phyloP scores from a whole-genome alignment of 768 basidiomycete genomes.

The Tephrocybe rancida region DNA sequence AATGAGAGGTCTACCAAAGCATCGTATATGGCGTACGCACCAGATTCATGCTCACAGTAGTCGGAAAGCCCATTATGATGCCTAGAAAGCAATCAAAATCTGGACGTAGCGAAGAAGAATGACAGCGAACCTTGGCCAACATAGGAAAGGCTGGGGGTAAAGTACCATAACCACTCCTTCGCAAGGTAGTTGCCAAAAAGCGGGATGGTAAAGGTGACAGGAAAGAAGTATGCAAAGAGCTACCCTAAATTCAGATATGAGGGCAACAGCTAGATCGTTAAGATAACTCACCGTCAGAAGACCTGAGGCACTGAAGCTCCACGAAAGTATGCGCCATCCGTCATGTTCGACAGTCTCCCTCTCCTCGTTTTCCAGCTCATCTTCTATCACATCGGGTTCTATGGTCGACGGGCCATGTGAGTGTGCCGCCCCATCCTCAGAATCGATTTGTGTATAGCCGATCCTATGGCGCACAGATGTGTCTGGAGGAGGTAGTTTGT shows the following conservation, averaged over 20 bases:
- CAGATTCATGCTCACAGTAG: constrained; percentile 90
- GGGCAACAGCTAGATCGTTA: neutral
- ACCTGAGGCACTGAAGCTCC: constrained; percentile 80
- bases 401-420: constrained; percentile 10
- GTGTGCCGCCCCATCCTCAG: constrained; percentile 30
- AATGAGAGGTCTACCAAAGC: constrained; percentile 1
- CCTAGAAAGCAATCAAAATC: constrained; percentile 40
- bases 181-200: constrained; percentile 85
- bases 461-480: constrained; percentile 53
- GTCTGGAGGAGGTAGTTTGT: constrained; percentile 71
- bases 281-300: constrained; percentile 66
- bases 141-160: constrained; percentile 90
- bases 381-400: constrained; percentile 31
- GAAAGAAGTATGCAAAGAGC: constrained; percentile 89
- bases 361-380: constrained; percentile 34
- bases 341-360: constrained; percentile 56
- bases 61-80: constrained; percentile 98
- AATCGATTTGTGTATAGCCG: constrained; percentile 53
- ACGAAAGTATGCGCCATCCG: constrained; percentile 78
- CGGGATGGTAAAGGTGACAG: constrained; percentile 85
- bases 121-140: constrained; percentile 78
- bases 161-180: constrained; percentile 89
- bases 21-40: constrained; percentile 44
- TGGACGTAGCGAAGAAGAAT: constrained; percentile 3
- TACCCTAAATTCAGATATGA: constrained; percentile 29